A percentile compares a stretch with the other conserved stretches of the same genome.
Evolutionary conservation across 2,329 filamentous ascomycete species (phyloP).

Genomic region (Anisogramma anomala): DNA sequence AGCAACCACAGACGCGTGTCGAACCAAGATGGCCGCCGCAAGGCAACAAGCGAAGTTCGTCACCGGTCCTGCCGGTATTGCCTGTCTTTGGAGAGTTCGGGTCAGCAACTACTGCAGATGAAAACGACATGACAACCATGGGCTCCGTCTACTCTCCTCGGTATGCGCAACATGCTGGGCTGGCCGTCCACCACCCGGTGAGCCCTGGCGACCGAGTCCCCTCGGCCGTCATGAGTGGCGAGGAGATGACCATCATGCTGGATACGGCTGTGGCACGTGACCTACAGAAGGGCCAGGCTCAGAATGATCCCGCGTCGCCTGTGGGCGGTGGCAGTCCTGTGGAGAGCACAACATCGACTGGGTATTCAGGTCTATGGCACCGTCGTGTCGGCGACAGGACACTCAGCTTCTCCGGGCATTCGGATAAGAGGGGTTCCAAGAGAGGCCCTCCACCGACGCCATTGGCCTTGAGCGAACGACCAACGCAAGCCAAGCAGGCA

Average conservation of each 20-base stretch:
- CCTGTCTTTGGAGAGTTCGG: conserved; percentile 24
- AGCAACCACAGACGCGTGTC: neutral
- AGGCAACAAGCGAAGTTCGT: conserved; percentile 34
- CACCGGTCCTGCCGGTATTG: conserved; percentile 39
- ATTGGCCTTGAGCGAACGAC: conserved; percentile 32
- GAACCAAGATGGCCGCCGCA: conserved; percentile 14
- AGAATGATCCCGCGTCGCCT: neutral
- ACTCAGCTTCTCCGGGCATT: conserved; percentile 46
- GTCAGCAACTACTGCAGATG: conserved; percentile 24
- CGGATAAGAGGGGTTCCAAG: conserved; percentile 31
- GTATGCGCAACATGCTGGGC: conserved; percentile 32
- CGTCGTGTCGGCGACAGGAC: conserved; percentile 46
- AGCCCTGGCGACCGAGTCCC: conserved; percentile 29
- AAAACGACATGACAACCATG: conserved; percentile 36
- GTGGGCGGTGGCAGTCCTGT: conserved; percentile 16
- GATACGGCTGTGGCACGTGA: conserved; percentile 24
- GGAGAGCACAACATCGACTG: conserved; percentile 15
- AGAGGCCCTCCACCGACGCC: conserved; percentile 47
- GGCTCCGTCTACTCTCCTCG: conserved; percentile 40
- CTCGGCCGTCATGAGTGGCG: conserved; percentile 18
- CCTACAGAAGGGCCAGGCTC: conserved; percentile 6
- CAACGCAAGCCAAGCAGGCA: conserved; percentile 28
- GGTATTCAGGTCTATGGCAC: conserved; percentile 33
- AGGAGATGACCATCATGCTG: conserved; percentile 34
- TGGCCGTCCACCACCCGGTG: conserved; percentile 29